Evolutionary conservation across 129 eudicot species (phyloP).

Genomic region (Flaveria linearis): DNA sequence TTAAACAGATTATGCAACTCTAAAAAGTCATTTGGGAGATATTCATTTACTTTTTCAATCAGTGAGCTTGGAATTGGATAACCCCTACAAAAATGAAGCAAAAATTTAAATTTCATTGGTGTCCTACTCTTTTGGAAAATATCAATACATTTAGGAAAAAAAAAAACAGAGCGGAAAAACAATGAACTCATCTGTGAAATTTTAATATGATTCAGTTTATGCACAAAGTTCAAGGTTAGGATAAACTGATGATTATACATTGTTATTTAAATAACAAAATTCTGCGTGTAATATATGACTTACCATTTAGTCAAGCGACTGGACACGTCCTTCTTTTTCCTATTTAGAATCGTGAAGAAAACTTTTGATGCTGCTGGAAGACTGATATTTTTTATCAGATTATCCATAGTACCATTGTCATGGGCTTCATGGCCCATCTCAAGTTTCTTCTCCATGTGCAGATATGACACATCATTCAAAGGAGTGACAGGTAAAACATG

Average conservation of each 20-base stretch:
- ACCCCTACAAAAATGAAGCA: slow-evolving; percentile 61
- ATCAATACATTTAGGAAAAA: neutral
- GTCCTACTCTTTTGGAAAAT: neutral
- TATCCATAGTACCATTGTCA: slow-evolving; percentile 33
- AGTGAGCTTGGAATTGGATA: slow-evolving; percentile 73
- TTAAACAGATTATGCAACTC: slow-evolving; percentile 45
- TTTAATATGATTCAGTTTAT: neutral
- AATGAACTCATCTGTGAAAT: neutral
- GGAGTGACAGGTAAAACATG: slow-evolving; percentile 69
- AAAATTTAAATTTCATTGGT: neutral
- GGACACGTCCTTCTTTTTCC: slow-evolving; percentile 54
- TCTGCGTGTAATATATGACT: neutral
- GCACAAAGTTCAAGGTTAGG: neutral
- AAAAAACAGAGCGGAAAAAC: neutral
- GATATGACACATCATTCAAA: slow-evolving; percentile 28
- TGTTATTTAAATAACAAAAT: neutral
- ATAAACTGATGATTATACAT: neutral
- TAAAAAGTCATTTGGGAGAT: slow-evolving; percentile 69
- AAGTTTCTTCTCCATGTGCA: slow-evolving; percentile 30
- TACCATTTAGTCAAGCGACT: slow-evolving; percentile 80
- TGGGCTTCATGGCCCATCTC: slow-evolving; percentile 11
- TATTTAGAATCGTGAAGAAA: slow-evolving; percentile 53
- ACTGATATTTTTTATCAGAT: slow-evolving; percentile 28
- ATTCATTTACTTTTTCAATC: slow-evolving; percentile 75
- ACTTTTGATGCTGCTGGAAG: slow-evolving; percentile 55